These are phyloP conservation scores for Gremmenia infestans DNA, from an alignment of 2,329 filamentous ascomycete species.

Conservation along the genomic window DNA sequence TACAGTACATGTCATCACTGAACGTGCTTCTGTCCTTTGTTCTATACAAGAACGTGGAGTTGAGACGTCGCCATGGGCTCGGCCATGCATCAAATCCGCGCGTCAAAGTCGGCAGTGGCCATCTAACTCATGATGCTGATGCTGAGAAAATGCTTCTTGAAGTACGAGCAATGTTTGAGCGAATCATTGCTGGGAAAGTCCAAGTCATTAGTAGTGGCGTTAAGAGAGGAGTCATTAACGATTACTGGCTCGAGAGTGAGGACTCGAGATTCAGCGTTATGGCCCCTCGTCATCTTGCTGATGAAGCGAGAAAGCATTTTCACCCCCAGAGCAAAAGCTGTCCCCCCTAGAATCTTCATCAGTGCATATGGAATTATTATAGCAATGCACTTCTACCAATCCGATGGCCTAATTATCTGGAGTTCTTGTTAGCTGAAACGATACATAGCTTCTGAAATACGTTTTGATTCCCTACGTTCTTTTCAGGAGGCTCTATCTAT, in stretches of 20 bases:
- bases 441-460: no score
- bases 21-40: slow-evolving; percentile 33
- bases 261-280: slow-evolving; percentile 32
- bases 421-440: no score
- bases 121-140: slow-evolving; percentile 34
- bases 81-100: slow-evolving; percentile 17
- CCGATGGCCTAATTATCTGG: no score
- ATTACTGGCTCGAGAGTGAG: slow-evolving; percentile 33
- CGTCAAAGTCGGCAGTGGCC: slow-evolving; percentile 32
- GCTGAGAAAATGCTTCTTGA: slow-evolving; percentile 34
- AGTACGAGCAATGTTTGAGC: slow-evolving; percentile 31
- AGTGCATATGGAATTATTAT: no score
- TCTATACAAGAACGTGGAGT: slow-evolving; percentile 28
- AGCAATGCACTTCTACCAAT: no score
- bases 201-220: slow-evolving; percentile 29
- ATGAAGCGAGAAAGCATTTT: slow-evolving; percentile 28
- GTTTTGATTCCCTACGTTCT: no score
- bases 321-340: background rate
- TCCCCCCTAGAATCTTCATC: no score
- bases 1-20: slow-evolving; percentile 36
- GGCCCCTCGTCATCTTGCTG: slow-evolving; percentile 32
- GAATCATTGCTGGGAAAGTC: slow-evolving; percentile 32
- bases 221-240: slow-evolving; percentile 31
- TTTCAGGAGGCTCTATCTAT: background rate
- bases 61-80: slow-evolving; percentile 17